phyloP scores from a whole-genome alignment of 805 yeast genomes.

The Metschnikowia proteae region DNA sequence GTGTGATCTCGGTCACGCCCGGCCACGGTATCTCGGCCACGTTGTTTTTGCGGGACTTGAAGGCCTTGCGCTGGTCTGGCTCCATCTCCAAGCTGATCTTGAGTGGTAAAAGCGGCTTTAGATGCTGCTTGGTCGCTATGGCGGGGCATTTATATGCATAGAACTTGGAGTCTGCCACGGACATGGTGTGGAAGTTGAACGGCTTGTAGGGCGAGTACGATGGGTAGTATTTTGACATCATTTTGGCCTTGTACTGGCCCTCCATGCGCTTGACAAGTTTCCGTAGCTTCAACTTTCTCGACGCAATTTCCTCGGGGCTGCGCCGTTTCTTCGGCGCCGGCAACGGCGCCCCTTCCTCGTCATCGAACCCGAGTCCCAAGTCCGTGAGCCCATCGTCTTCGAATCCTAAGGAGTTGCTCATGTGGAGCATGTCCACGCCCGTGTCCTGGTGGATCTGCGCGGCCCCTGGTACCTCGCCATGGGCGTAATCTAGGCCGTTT shows the following conservation, averaged over 20 bases:
- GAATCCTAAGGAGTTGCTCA: slow-evolving; percentile 13
- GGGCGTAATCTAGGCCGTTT: slow-evolving; percentile 17
- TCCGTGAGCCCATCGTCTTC: slow-evolving; percentile 21
- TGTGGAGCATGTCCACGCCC: slow-evolving; percentile 16
- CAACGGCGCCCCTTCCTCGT: slow-evolving; percentile 10
- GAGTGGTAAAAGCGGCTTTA: slow-evolving; percentile 54
- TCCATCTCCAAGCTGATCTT: slow-evolving; percentile 59
- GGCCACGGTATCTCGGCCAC: slow-evolving; percentile 3
- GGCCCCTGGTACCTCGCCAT: slow-evolving; percentile 16
- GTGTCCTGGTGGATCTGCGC: slow-evolving; percentile 7
- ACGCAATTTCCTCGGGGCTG: slow-evolving; percentile 16
- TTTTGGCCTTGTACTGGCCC: slow-evolving; percentile 22
- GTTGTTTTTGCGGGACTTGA: slow-evolving; percentile 33
- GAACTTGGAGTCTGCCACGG: slow-evolving; percentile 57
- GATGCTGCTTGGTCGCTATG: slow-evolving; percentile 26
- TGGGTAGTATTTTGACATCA: slow-evolving; percentile 55
- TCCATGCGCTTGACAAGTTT: slow-evolving; percentile 29
- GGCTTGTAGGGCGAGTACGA: slow-evolving; percentile 52
- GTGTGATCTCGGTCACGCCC: slow-evolving; percentile 23
- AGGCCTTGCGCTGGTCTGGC: slow-evolving; percentile 53
- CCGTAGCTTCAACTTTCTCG: slow-evolving; percentile 29
- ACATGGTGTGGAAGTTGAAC: slow-evolving; percentile 61
- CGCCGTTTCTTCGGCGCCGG: slow-evolving; percentile 10
- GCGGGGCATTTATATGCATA: slow-evolving; percentile 53
- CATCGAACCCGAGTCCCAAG: slow-evolving; percentile 20